phyloP scores from a whole-genome alignment of 306 rosid species.

The Prunus kanzakura region DNA sequence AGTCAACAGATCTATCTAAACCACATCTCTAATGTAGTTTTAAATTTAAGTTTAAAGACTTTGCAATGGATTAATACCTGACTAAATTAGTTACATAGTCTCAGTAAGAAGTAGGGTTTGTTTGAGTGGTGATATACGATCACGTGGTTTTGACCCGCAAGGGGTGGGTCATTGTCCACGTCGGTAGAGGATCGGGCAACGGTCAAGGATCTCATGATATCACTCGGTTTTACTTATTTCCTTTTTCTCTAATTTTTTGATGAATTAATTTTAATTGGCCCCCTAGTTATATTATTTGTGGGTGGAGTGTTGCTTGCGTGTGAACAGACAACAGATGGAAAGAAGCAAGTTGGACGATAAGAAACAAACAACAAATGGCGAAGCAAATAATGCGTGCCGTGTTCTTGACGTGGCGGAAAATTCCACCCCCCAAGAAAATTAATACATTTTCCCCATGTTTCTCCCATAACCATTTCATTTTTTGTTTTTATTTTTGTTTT shows the following conservation, averaged over 20 bases:
- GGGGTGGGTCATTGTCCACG: slow-evolving; percentile 28
- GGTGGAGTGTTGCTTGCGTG: slow-evolving; percentile 11
- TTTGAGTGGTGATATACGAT: slow-evolving; percentile 8
- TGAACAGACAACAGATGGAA: slow-evolving; percentile 11
- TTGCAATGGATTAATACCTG: too few relatives aligned
- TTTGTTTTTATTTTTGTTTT: not conserved
- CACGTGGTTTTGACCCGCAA: slow-evolving; percentile 46
- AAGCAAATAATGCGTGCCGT: slow-evolving; percentile 3
- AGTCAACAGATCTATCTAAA: too few relatives aligned
- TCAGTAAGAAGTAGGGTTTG: not conserved
- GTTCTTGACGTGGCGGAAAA: slow-evolving; percentile 21
- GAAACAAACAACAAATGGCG: not conserved
- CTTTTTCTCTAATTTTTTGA: not conserved
- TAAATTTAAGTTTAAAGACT: not conserved
- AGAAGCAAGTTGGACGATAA: slow-evolving; percentile 15
- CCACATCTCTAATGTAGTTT: too few relatives aligned
- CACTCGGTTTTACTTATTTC: not conserved
- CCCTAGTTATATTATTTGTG: not conserved
- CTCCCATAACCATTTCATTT: not conserved
- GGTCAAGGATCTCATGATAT: slow-evolving; percentile 25
- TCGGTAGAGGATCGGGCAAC: slow-evolving; percentile 19
- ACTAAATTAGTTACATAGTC: not conserved
- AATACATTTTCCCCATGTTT: not conserved
- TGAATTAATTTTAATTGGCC: not conserved
- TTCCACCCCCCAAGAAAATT: not conserved